phyloP scores from a whole-genome alignment of 495 filamentous ascomycete genomes.

The Hypoxylon subgilvum region DNA sequence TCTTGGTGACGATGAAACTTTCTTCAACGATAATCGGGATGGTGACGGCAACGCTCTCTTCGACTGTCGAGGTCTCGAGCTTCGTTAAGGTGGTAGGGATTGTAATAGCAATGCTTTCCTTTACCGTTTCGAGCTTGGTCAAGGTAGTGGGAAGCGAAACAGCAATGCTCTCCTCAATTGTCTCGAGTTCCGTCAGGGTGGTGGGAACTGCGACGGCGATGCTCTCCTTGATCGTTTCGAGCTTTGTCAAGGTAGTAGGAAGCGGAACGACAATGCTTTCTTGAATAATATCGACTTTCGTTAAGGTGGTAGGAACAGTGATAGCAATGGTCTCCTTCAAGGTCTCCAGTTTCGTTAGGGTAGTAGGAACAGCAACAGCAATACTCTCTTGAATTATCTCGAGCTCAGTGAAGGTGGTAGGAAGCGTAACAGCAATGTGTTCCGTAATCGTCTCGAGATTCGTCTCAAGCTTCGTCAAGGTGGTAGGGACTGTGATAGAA shows the following conservation, averaged over 20 bases:
- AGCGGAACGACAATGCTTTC: constrained; percentile 8
- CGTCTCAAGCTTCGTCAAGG: no score
- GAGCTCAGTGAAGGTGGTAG: neutral
- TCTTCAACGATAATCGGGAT: constrained; percentile 14
- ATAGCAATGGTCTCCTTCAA: constrained; percentile 10
- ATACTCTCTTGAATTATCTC: constrained; percentile 1
- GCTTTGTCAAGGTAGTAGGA: constrained; percentile 5
- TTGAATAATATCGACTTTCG: neutral
- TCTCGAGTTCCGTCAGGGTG: no score
- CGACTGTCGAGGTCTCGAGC: constrained; percentile 3
- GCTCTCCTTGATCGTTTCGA: constrained; percentile 18
- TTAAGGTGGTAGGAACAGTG: constrained; percentile 2
- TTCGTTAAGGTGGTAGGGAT: constrained; percentile 14
- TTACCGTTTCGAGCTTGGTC: no score
- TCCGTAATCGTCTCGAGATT: constrained; percentile 11
- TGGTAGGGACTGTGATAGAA: constrained; percentile 3
- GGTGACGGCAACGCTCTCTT: constrained; percentile 13
- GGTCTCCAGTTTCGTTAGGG: constrained; percentile 11
- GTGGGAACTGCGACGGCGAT: constrained; percentile 12
- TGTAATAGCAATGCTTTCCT: constrained; percentile 15
- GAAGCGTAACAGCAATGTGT: constrained; percentile 4
- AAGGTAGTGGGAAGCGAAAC: constrained; percentile 5
- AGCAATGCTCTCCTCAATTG: constrained; percentile 11
- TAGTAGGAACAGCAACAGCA: constrained; percentile 5
- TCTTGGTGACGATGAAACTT: no score